Conservation (phyloP, 345 rosid genomes). For the Citrus reticulata region DNA sequence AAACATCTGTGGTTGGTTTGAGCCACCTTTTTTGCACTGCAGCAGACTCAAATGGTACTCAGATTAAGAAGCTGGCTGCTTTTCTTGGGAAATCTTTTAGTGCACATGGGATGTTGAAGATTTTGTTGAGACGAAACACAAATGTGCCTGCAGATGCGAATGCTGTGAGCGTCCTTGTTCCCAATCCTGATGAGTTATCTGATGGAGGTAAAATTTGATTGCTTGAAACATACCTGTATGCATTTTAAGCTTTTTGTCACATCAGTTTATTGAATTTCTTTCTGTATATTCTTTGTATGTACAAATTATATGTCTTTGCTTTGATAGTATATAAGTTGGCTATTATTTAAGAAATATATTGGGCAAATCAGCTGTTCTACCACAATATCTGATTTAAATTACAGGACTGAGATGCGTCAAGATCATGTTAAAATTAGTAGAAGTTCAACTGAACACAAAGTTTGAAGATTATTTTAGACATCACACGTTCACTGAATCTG, state of each 20-base stretch:
- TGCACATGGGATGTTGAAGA: slow-evolving; percentile 56
- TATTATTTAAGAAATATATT: not conserved
- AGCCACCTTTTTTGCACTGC: slow-evolving; percentile 65
- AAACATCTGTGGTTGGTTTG: slow-evolving; percentile 83
- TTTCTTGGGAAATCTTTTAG: slow-evolving; percentile 49
- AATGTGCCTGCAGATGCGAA: slow-evolving; percentile 66
- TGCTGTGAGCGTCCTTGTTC: slow-evolving; percentile 76
- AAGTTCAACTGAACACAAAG: not conserved
- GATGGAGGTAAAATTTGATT: slow-evolving; percentile 44
- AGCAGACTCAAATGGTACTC: slow-evolving; percentile 60
- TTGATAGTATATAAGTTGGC: not conserved
- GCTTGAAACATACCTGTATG: not conserved
- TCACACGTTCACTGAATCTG: not conserved
- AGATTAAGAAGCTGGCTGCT: slow-evolving; percentile 65
- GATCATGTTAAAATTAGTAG: not conserved
- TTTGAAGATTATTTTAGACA: not conserved
- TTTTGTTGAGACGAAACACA: slow-evolving; percentile 73
- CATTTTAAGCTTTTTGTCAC: not conserved
- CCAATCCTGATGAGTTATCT: slow-evolving; percentile 49
- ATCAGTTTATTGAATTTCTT: not conserved
- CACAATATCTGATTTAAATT: not conserved
- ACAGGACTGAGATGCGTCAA: not conserved
- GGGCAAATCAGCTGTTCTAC: not conserved
- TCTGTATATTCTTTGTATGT: not conserved
- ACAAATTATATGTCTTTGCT: not conserved